Conservation (phyloP, 75 land plant species). For the Pseudotsuga menziesii region DNA sequence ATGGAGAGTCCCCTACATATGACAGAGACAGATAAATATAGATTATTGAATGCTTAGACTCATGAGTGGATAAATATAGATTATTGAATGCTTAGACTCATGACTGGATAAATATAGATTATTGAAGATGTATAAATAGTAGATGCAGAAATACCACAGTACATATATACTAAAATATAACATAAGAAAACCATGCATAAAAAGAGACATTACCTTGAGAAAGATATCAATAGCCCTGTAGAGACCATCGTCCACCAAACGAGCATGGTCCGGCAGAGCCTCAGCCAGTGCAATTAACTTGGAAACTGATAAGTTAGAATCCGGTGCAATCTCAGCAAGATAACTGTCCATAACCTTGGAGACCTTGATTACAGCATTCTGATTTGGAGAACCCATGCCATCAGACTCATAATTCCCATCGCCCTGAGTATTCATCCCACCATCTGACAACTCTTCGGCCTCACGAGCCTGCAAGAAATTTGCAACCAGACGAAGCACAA, state of each 20-base stretch:
- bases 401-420: constrained; percentile 52
- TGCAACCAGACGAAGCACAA: constrained; percentile 60
- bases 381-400: constrained; percentile 68
- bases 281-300: constrained; percentile 82
- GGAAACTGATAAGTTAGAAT: constrained; percentile 57
- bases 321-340: constrained; percentile 85
- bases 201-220: constrained; percentile 54
- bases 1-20: too few species aligned
- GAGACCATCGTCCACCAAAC: constrained; percentile 73
- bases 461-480: constrained; percentile 59
- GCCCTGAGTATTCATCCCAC: constrained; percentile 13
- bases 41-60: too few species aligned
- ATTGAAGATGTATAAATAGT: too few species aligned
- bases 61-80: too few species aligned
- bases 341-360: constrained; percentile 79
- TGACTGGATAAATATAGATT: too few species aligned
- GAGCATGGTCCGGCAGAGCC: constrained; percentile 74
- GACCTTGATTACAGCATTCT: constrained; percentile 65
- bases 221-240: constrained; percentile 93
- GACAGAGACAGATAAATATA: too few species aligned
- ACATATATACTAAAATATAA: too few species aligned
- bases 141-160: too few species aligned
- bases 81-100: too few species aligned
- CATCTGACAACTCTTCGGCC: constrained; percentile 49
- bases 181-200: neutral